Base-by-base conservation (phyloP, 2,329 filamentous ascomycete genomes). In the Epichloe sibirici region DNA sequence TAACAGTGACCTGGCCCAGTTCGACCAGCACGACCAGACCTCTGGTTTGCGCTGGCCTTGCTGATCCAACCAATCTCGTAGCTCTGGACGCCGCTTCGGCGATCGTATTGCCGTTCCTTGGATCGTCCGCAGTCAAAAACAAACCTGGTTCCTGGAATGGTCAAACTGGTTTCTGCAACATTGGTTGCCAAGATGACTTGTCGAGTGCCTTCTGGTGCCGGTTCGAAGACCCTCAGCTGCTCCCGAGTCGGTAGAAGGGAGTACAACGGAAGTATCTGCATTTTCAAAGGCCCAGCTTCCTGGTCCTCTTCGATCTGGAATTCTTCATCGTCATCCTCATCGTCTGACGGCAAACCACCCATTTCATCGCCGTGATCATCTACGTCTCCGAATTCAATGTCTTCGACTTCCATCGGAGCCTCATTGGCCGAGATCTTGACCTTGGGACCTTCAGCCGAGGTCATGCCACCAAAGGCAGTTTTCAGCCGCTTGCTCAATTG, bases 1-100 rank as follows among this genome's bases (percentile, higher is more conserved):
- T 96, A 98, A 69, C 91, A 97, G 69, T 98, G 94, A 7, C 93
- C 93, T 1, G 93, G 90, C 0, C 90, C 91, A 4, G 91, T 98
- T 75, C 93, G 85, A 57, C 94, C 93, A 53, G 93, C 93, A 77
- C 93, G 88, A 70, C 93, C 93, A 54, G 89, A 83, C 65, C 93
- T 81, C 69, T 98, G 93, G 58, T 84, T 87, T 7, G 93, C 91
- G 65, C 89, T 95, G 31, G 93, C 93, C 71, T 98, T 97, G 72
- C 90, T 96, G 65, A 97, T 94, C 89, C 91, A 98, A 42, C 86
- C 86, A 51, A 98, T 81, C 61, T 95, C 87, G 65, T 95, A 98
- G 63, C 86, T 95, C 66, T 98, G 93, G 0, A 98, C 91, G 3
- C 91, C 91, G 8, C 87, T 96, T 11, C 81, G 72, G n/a, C 81